Evolutionary conservation across 345 rosid species (phyloP).

Genomic region (Firmiana major): DNA sequence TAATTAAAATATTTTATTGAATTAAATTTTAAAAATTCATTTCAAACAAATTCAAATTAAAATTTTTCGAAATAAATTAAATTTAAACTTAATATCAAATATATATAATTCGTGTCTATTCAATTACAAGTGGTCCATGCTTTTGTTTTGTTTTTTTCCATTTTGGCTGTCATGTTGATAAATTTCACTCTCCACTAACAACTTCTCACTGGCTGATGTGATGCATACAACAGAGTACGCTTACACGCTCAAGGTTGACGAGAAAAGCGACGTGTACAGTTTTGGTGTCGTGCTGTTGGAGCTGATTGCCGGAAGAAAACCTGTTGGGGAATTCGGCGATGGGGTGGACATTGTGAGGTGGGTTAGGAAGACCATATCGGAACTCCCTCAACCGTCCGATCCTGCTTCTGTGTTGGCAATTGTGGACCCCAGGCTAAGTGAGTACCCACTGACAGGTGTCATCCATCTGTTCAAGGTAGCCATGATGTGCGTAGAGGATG

Average conservation of each 20-base stretch:
- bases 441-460: slow-evolving; percentile 50
- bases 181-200: background rate
- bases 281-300: slow-evolving; percentile 84
- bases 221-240: slow-evolving; percentile 61
- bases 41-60: too few species aligned
- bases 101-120: too few species aligned
- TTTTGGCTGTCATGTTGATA: background rate
- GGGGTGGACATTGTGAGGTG: slow-evolving; percentile 93
- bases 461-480: slow-evolving; percentile 73
- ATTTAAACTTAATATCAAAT: too few species aligned
- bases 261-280: slow-evolving; percentile 92
- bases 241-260: slow-evolving; percentile 77
- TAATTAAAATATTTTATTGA: too few species aligned
- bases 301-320: slow-evolving; percentile 74
- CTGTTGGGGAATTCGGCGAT: slow-evolving; percentile 89
- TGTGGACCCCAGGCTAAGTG: slow-evolving; percentile 61
- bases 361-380: slow-evolving; percentile 68
- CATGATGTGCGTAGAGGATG: slow-evolving; percentile 76
- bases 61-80: too few species aligned
- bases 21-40: too few species aligned
- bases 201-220: background rate
- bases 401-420: slow-evolving; percentile 57
- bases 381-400: slow-evolving; percentile 64
- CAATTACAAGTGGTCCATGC: too few species aligned
- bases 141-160: too few species aligned